Percentiles rank a stretch among this genome's conserved stretches.
Conservation (phyloP, 345 rosid species). For the Aegle marmelos region DNA sequence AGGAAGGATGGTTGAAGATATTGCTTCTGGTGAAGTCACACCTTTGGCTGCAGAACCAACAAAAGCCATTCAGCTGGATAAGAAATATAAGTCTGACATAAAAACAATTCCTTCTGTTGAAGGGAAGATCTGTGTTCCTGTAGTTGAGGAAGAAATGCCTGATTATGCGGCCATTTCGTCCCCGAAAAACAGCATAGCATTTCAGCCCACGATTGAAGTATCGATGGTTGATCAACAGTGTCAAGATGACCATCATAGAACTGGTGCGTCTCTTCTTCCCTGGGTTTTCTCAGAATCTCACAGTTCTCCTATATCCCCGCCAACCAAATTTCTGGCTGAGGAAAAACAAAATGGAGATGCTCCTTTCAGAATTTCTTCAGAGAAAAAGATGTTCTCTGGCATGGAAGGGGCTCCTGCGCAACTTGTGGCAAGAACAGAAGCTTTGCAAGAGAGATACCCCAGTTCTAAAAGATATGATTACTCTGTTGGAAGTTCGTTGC, state of each 20-base stretch:
- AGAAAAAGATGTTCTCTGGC: conserved; percentile 28
- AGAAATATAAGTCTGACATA: conserved; percentile 25
- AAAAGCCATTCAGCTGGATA: conserved; percentile 30
- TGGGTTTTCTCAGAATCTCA: conserved; percentile 34
- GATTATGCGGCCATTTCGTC: conserved; percentile 35
- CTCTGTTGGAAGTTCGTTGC: conserved; percentile 19
- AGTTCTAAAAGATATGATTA: conserved; percentile 21
- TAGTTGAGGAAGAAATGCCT: conserved; percentile 44
- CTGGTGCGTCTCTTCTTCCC: conserved; percentile 30
- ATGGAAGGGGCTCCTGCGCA: conserved; percentile 32
- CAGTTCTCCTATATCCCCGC: conserved; percentile 36
- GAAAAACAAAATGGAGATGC: conserved; percentile 33
- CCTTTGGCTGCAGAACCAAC: conserved; percentile 30
- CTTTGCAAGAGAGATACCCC: conserved; percentile 36
- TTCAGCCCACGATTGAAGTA: conserved; percentile 25
- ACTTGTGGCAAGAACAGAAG: conserved; percentile 28
- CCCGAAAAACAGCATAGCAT: conserved; percentile 31
- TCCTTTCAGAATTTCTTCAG: conserved; percentile 30
- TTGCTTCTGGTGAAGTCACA: conserved; percentile 32
- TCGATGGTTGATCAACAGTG: conserved; percentile 31
- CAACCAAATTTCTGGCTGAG: conserved; percentile 26
- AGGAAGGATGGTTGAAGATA: conserved; percentile 60
- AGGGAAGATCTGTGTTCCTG: conserved; percentile 30
- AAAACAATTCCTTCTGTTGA: conserved; percentile 30
- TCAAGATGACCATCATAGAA: conserved; percentile 26